Percentiles rank a stretch among this genome's conserved stretches.
phyloP scores from a whole-genome alignment of 192 early-diverging fungal genomes.

The Coemansia sp. region DNA sequence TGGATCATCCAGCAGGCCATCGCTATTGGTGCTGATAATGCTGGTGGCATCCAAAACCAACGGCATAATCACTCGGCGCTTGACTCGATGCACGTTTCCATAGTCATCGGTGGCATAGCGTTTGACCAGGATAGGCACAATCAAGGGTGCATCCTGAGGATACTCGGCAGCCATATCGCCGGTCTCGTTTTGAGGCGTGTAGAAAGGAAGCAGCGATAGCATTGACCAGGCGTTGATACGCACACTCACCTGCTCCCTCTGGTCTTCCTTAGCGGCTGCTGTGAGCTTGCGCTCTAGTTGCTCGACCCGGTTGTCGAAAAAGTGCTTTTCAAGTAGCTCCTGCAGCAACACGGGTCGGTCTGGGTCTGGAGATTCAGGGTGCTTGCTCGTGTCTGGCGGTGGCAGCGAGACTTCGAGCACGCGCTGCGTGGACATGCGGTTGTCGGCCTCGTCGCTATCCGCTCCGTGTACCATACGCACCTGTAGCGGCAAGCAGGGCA shows the following conservation, averaged over 20 bases:
- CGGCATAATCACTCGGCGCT: conserved; percentile 55
- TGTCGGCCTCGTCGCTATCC: conserved; percentile 59
- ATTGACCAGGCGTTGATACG: conserved; percentile 69
- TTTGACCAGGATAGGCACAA: conserved; percentile 67
- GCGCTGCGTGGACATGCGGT: conserved; percentile 64
- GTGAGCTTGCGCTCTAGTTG: conserved; percentile 30
- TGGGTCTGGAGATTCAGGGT: conserved; percentile 3
- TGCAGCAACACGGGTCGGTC: conserved; percentile 59
- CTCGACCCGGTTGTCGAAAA: conserved; percentile 59
- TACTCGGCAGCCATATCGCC: conserved; percentile 54
- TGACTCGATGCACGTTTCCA: conserved; percentile 38
- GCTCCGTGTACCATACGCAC: conserved; percentile 66
- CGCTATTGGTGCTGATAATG: too few relatives aligned
- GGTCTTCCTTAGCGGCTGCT: too few relatives aligned
- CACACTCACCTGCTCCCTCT: too few relatives aligned
- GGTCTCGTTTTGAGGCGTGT: conserved; percentile 64
- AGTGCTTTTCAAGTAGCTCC: conserved; percentile 54
- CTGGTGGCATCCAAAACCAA: conserved; percentile 26
- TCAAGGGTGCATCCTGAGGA: conserved; percentile 54
- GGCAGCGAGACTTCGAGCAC: conserved; percentile 55
- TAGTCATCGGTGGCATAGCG: conserved; percentile 55
- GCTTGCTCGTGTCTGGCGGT: neutral
- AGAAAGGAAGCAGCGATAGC: conserved; percentile 65
- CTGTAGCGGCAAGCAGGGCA: conserved; percentile 66
- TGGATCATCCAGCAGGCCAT: conserved; percentile 15